Evolutionary conservation across 176 grass and related monocot genomes (phyloP), one percentile per base, ranked within the genome.

Genomic region (Phoenix roebelenii): DNA sequence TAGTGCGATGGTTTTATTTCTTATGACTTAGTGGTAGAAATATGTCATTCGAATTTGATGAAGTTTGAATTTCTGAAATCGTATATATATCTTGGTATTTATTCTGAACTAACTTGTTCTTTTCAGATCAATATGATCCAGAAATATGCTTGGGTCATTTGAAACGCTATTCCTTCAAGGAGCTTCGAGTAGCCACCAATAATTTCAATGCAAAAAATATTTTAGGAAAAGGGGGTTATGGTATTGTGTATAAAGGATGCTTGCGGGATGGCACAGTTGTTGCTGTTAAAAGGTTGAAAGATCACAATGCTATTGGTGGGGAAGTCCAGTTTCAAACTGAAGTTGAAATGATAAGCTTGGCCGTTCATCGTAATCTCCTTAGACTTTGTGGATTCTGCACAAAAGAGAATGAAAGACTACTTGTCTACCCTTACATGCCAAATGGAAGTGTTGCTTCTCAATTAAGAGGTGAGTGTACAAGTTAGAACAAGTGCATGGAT

Each of bases 371-470:
- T 18, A 86, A 95, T 84, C 78, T 95, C 50, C 80, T 95, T 59
- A 71, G 58, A 70, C 83, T 95, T 24, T 28, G 54, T 24, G 91
- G 86, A 7, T 87, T 84, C 35, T 90, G 91, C 58, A 65, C 66
- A 7, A 69, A 75, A 25, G 66, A 90, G 62, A 79, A 79, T 55
- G 86, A 90, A 60, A 82, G 83, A 49, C 44, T 95, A 32, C 91
- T 95, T 51, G 75, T 87, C 54, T 95, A 90, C 69, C 86, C 91
- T 61, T 95, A 76, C 77, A 84, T 95, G 74, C 60, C 83, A 54
- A 95, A 95, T 73, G 85, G 85, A 76, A 81, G 58, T 63, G 82
- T 95, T 63, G 57, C 91, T 82, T 95, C 91, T 55, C 85, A 87
- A 72, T 61, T 95, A 58, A 80, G 85, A 87, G 90, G 90, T 95